Percentiles rank a stretch among this genome's conserved stretches.
phyloP scores from a whole-genome alignment of 148 eudicot species.

The Cornus florida region DNA sequence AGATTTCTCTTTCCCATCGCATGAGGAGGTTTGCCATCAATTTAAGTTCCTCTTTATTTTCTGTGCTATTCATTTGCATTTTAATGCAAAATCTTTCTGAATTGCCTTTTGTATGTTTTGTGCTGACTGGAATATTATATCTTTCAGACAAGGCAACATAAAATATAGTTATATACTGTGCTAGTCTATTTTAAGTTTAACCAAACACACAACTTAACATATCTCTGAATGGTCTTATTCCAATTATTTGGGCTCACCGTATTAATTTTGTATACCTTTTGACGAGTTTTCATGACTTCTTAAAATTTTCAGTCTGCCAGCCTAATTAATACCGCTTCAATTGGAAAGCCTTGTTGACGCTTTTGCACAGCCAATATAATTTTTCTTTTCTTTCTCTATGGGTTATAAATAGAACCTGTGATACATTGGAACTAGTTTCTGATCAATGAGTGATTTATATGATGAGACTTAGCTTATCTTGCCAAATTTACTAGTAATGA shows the following conservation, averaged over 20 bases:
- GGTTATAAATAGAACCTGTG: too few relatives aligned
- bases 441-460: too few relatives aligned
- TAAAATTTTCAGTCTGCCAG: too few relatives aligned
- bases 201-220: neutral
- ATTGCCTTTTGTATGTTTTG: neutral
- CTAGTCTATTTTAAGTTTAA: neutral
- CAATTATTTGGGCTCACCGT: neutral
- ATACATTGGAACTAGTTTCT: too few relatives aligned
- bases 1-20: constrained; percentile 72
- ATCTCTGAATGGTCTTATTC: neutral
- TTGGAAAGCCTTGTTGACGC: too few relatives aligned
- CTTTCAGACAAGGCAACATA: neutral
- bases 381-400: too few relatives aligned
- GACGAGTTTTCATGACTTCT: too few relatives aligned
- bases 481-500: too few relatives aligned
- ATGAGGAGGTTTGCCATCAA: constrained; percentile 63
- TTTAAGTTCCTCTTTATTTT: neutral
- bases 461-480: too few relatives aligned
- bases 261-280: too few relatives aligned
- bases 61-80: neutral
- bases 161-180: neutral
- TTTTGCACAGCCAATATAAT: too few relatives aligned
- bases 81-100: neutral
- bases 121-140: neutral
- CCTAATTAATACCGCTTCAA: too few relatives aligned